Evolutionary conservation across 768 basidiomycete species (phyloP).

Genomic region (Mycena venus): DNA sequence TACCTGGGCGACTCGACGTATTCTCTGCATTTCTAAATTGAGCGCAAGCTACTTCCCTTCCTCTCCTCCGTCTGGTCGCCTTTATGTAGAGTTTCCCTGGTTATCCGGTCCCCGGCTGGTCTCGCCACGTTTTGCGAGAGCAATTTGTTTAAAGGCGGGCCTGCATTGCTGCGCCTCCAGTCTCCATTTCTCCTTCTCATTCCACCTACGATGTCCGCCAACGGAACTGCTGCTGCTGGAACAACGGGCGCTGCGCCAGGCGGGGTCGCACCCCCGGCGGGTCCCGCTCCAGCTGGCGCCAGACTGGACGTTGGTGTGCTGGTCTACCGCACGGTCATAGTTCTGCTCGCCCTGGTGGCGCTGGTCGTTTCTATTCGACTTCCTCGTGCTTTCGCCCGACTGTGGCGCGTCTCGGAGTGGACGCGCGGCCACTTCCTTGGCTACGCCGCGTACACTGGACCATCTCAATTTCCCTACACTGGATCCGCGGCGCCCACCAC

Average conservation of each 20-base stretch:
- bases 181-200: neutral
- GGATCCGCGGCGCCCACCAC: too few species aligned
- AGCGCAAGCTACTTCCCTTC: neutral
- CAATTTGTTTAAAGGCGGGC: too few species aligned
- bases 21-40: neutral
- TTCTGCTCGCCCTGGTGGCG: too few species aligned
- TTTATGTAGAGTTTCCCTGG: conserved; percentile 4
- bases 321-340: too few species aligned
- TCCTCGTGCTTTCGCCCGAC: too few species aligned
- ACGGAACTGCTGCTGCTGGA: neutral
- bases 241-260: neutral
- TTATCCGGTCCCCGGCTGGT: neutral
- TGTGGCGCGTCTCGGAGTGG: too few species aligned
- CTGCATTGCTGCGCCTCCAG: neutral
- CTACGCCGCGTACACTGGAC: too few species aligned
- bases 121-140: neutral
- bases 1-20: conserved; percentile 13
- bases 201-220: neutral
- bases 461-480: too few species aligned
- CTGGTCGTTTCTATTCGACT: too few species aligned
- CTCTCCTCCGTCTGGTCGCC: neutral
- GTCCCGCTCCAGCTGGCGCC: too few species aligned
- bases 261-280: neutral
- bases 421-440: too few species aligned
- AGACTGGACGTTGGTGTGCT: too few species aligned